These are phyloP conservation scores for Solanum appendiculatum DNA, from an alignment of 257 asterid species.

Conservation along the genomic window DNA sequence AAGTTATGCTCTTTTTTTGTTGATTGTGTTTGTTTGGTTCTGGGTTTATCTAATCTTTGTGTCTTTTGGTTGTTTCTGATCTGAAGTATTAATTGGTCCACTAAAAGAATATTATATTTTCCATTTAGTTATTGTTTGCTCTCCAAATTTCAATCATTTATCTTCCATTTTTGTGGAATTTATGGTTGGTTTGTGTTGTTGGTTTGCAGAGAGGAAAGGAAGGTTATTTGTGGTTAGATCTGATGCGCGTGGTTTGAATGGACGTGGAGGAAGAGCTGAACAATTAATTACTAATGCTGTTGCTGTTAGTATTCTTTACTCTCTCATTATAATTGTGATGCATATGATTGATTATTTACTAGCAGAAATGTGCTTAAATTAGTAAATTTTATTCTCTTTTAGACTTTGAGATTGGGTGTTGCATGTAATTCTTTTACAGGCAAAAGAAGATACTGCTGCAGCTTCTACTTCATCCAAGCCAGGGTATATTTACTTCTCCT, in stretches of 20 bases:
- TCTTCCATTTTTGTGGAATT: neutral
- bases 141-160: neutral
- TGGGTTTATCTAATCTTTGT: neutral
- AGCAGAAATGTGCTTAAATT: neutral
- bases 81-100: neutral
- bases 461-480: slow-evolving; percentile 47
- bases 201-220: slow-evolving; percentile 37
- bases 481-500: slow-evolving; percentile 33
- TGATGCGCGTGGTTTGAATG: slow-evolving; percentile 32
- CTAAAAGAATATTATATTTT: neutral
- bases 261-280: slow-evolving; percentile 12
- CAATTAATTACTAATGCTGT: slow-evolving; percentile 39
- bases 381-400: neutral
- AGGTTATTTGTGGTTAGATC: slow-evolving; percentile 19
- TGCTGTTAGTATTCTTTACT: slow-evolving; percentile 29
- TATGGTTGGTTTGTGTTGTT: neutral
- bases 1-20: neutral
- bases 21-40: neutral
- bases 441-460: slow-evolving; percentile 28
- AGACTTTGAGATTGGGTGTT: neutral
- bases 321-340: neutral
- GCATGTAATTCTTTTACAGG: slow-evolving; percentile 14
- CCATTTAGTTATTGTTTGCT: neutral
- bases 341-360: neutral
- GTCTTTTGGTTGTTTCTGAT: neutral